Percentiles rank a stretch among this genome's conserved stretches.
These are phyloP conservation scores for Zoysia japonica DNA, from an alignment of 176 grass and related monocot species.

Conservation along the genomic window DNA sequence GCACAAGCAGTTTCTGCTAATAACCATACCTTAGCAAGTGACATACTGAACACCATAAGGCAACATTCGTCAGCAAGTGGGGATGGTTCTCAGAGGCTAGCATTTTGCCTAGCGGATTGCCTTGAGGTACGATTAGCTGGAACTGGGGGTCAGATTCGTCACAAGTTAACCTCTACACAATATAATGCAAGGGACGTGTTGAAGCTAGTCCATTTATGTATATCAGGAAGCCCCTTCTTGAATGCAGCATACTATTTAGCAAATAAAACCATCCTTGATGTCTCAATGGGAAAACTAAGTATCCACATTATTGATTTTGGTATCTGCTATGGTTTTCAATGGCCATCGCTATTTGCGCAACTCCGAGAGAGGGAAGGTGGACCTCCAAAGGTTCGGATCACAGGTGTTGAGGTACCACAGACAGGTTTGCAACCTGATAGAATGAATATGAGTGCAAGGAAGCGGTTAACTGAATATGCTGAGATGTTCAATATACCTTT, in stretches of 20 bases:
- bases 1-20: constrained; percentile 55
- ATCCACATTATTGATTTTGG: constrained; percentile 82
- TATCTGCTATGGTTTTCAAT: constrained; percentile 70
- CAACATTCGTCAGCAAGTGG: constrained; percentile 45
- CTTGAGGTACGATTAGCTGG: constrained; percentile 57
- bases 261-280: constrained; percentile 56
- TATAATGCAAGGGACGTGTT: constrained; percentile 26
- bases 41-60: constrained; percentile 48
- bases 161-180: constrained; percentile 19
- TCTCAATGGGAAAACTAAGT: constrained; percentile 36
- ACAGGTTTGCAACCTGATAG: constrained; percentile 56
- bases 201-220: constrained; percentile 38
- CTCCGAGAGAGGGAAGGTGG: constrained; percentile 43
- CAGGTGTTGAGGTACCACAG: constrained; percentile 59
- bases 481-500: constrained; percentile 62
- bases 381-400: constrained; percentile 57
- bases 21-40: constrained; percentile 42
- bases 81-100: constrained; percentile 60
- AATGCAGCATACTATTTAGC: constrained; percentile 48
- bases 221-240: constrained; percentile 44
- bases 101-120: constrained; percentile 53
- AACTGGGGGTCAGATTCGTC: constrained; percentile 53
- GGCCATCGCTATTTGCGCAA: constrained; percentile 62
- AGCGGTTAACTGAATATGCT: constrained; percentile 61
- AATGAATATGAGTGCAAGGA: constrained; percentile 31